Percentiles rank a stretch among this genome's conserved stretches.
phyloP scores from a whole-genome alignment of 1,284 basidiomycete genomes.

The Rhodotorula sp. region DNA sequence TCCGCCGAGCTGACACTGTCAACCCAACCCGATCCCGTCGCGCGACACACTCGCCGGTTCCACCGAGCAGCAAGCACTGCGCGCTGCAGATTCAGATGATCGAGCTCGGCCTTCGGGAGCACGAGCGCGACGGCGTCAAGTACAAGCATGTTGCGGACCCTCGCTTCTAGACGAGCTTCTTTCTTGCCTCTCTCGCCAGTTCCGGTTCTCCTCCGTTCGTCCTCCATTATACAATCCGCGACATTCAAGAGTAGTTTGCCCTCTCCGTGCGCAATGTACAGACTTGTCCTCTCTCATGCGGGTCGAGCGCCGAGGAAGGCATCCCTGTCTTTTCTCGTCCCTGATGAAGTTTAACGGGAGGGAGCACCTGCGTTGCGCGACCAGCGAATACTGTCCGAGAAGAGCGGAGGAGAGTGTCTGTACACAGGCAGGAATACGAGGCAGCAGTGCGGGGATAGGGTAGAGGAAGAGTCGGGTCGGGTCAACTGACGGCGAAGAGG shows the following conservation, averaged over 20 bases:
- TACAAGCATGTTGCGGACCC: constrained; percentile 44
- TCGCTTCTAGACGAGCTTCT: constrained; percentile 35
- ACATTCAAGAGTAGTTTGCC: no score
- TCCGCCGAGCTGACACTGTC: neutral
- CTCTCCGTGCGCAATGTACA: neutral
- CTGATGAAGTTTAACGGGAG: no score
- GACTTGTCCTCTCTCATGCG: neutral
- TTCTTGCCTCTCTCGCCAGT: no score
- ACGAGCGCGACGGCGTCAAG: constrained; percentile 19
- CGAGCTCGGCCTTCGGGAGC: constrained; percentile 43
- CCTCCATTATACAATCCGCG: no score
- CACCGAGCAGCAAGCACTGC: constrained; percentile 29
- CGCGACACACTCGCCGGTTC: no score
- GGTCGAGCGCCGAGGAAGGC: no score
- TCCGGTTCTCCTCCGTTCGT: no score
- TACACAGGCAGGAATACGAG: neutral
- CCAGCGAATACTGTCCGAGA: no score
- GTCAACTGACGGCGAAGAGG: neutral
- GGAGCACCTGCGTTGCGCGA: no score
- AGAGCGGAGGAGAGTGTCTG: no score
- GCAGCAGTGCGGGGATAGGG: neutral
- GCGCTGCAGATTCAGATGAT: constrained; percentile 44
- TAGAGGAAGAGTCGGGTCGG: neutral
- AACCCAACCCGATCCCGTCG: no score
- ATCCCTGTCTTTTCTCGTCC: no score